Evolutionary conservation across 192 early-diverging fungal genomes (phyloP).

Genomic region (Powellomyces hirtus): DNA sequence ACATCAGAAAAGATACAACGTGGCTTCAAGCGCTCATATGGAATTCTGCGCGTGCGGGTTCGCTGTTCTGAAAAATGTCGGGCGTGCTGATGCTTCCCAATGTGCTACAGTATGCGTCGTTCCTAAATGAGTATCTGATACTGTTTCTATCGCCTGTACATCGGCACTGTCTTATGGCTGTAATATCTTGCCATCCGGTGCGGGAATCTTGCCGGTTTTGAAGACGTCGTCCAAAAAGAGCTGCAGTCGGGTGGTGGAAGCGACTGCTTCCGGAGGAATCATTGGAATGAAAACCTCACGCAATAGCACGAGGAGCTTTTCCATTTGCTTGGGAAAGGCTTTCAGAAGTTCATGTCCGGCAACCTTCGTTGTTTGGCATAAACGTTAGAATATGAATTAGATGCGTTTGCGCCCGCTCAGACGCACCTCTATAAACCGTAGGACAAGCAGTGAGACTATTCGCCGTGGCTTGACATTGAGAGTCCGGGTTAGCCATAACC

Average conservation of each 20-base stretch:
- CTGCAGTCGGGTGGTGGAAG: slow-evolving; percentile 35
- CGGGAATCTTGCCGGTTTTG: slow-evolving; percentile 2
- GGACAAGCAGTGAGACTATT: slow-evolving; percentile 64
- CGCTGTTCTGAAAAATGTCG: too few species aligned
- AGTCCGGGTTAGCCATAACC: slow-evolving; percentile 71
- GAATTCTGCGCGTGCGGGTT: too few species aligned
- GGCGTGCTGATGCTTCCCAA: too few species aligned
- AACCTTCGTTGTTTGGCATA: too few species aligned
- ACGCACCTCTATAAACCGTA: slow-evolving; percentile 58
- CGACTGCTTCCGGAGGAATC: slow-evolving; percentile 30
- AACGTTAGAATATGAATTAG: too few species aligned
- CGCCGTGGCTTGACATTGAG: slow-evolving; percentile 64
- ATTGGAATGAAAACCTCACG: slow-evolving; percentile 25
- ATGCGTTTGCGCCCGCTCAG: neutral
- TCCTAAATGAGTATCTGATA: too few species aligned
- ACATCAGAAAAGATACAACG: too few species aligned
- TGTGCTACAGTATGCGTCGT: too few species aligned
- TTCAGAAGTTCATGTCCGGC: slow-evolving; percentile 36
- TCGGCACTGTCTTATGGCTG: neutral
- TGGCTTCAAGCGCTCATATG: too few species aligned
- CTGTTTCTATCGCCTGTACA: too few species aligned
- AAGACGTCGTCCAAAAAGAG: slow-evolving; percentile 44
- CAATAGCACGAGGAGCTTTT: slow-evolving; percentile 46
- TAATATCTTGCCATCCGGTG: neutral
- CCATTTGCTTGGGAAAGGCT: slow-evolving; percentile 44